phyloP scores from a whole-genome alignment of 805 yeast genomes.

The Monosporozyma servazzii region DNA sequence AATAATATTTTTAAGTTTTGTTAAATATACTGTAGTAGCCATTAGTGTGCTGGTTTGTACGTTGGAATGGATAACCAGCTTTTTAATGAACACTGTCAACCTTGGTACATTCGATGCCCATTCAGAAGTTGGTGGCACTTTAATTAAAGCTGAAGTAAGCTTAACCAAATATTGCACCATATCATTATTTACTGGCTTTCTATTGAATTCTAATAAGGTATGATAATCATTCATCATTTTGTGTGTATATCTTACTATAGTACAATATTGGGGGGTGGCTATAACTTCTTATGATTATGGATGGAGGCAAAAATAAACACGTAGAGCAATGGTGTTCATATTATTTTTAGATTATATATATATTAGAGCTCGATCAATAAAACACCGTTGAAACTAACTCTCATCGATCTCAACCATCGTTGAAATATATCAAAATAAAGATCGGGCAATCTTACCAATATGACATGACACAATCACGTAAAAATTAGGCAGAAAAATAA shows the following conservation, averaged over 20 bases:
- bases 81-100: conserved; percentile 57
- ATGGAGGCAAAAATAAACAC: background rate
- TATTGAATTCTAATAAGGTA: conserved; percentile 23
- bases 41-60: conserved; percentile 92
- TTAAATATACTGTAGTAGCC: conserved; percentile 81
- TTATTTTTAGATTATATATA: background rate
- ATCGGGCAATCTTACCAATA: background rate
- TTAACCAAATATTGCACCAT: conserved; percentile 23
- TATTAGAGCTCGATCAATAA: background rate
- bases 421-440: background rate
- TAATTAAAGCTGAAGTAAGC: conserved; percentile 22
- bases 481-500: background rate
- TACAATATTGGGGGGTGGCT: too few relatives aligned
- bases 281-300: too few relatives aligned
- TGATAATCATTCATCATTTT: conserved; percentile 11
- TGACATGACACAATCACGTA: background rate
- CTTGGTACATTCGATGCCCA: conserved; percentile 38
- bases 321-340: background rate
- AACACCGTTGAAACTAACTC: background rate
- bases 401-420: background rate
- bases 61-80: conserved; percentile 68
- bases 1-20: conserved; percentile 75
- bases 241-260: background rate
- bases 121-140: conserved; percentile 10
- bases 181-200: conserved; percentile 20